Evolutionary conservation across 768 basidiomycete genomes (phyloP), one percentile per base, ranked within the genome.

Genomic region (Phlebiopsis gigantea): DNA sequence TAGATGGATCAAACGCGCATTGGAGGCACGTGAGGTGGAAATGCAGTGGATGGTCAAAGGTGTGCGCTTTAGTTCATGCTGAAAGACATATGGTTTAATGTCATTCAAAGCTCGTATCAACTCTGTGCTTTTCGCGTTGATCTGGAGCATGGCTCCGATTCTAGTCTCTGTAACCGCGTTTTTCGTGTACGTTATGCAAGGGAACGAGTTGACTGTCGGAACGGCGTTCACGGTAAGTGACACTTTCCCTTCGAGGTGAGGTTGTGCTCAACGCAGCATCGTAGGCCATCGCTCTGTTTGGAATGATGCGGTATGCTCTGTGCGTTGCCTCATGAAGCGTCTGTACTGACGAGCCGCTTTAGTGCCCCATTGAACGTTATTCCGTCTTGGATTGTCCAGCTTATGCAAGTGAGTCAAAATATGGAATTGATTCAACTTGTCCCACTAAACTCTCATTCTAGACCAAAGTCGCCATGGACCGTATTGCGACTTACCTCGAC

Each of bases 91-190:
- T 28, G 4, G 12, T 21, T 50, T 30, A 46, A 30, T 25, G 19
- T n/a, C 25, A 7, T 48, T 28, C 21, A 8, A 57, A 85, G 87
- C 82, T 31, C 83, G 88, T 15, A 71, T 87, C 61, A 94, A 94
- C 67, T 79, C 78, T 1, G 71, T 93, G 46, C 66, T 87, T 70
- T 90, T 94, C 68, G 79, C 78, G 14, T 62, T 83, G 4, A 72
- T 93, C 9, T 96, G 90, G 89, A 79, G 76, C 1, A 74, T 77
- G 8, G 88, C 89, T 0, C 93, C 93, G 0, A 85, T 93, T 47
- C 68, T 89, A 12, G 83, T 96, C 17, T 91, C 90, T 1, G 78
- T 93, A 55, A 78, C 89, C 15, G 84, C 88, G 1, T 96, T 96
- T 78, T 77, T 83, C 63, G 77, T 76, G 19, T 93, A 82, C 59